Evolutionary conservation across 2,329 filamentous ascomycete species (phyloP).

Genomic region (Fusarium agapanthi): DNA sequence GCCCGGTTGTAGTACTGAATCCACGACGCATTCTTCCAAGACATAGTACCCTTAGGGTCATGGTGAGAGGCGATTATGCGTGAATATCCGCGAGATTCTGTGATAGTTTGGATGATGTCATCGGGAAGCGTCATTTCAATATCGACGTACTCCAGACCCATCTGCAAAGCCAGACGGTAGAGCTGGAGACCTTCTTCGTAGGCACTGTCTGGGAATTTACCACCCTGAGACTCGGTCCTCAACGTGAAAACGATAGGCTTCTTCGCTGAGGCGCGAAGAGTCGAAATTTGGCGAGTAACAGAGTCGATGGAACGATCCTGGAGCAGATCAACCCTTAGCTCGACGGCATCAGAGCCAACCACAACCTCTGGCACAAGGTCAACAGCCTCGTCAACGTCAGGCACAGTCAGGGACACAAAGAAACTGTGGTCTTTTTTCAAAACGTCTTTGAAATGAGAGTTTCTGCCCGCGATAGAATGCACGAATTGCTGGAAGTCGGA

Average conservation of each 20-base stretch:
- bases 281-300: conserved; percentile 81
- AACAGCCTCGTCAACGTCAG: conserved; percentile 71
- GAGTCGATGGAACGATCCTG: conserved; percentile 80
- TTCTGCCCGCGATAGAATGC: conserved; percentile 50
- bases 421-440: conserved; percentile 76
- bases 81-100: conserved; percentile 73
- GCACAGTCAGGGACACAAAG: conserved; percentile 90
- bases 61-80: conserved; percentile 96
- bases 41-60: conserved; percentile 79
- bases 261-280: conserved; percentile 75
- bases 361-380: conserved; percentile 75
- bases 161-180: conserved; percentile 79
- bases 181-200: conserved; percentile 76
- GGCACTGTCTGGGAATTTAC: conserved; percentile 82
- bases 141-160: conserved; percentile 92
- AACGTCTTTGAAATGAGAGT: conserved; percentile 57
- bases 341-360: conserved; percentile 90
- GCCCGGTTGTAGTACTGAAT: conserved; percentile 89
- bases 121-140: conserved; percentile 88
- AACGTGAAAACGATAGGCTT: conserved; percentile 93
- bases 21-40: conserved; percentile 95
- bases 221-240: conserved; percentile 85
- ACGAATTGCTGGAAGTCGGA: conserved; percentile 51
- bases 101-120: conserved; percentile 74
- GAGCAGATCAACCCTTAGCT: conserved; percentile 91